Conservation (phyloP, 768 basidiomycete genomes). For the Pisolithus marmoratus region DNA sequence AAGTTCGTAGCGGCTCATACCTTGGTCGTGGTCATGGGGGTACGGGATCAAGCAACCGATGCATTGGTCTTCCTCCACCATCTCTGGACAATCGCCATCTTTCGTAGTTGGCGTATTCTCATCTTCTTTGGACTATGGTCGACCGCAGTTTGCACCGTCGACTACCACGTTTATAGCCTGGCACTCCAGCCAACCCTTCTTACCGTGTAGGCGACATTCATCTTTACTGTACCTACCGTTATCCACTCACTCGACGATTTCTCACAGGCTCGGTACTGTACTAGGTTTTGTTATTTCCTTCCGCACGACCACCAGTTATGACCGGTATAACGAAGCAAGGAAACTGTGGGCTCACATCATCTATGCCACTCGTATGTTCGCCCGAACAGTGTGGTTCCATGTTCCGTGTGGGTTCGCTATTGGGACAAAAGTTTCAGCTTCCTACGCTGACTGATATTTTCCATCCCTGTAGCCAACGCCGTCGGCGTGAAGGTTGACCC, state of each 20-base stretch:
- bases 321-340: constrained; percentile 69
- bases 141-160: constrained; percentile 47
- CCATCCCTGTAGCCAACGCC: background rate
- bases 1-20: background rate
- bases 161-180: constrained; percentile 38
- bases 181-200: constrained; percentile 48
- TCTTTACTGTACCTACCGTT: constrained; percentile 6
- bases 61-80: background rate
- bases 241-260: constrained; percentile 19
- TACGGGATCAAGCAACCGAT: background rate
- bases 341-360: constrained; percentile 63
- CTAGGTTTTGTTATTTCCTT: constrained; percentile 73
- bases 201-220: constrained; percentile 50
- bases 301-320: constrained; percentile 65
- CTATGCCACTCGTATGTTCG: constrained; percentile 46
- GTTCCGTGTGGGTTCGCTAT: constrained; percentile 41
- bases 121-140: constrained; percentile 59
- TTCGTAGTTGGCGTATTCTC: constrained; percentile 43
- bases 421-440: constrained; percentile 24
- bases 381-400: constrained; percentile 65
- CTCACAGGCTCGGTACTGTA: constrained; percentile 47
- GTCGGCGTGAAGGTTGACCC: constrained; percentile 4
- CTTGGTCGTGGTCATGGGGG: background rate
- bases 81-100: background rate
- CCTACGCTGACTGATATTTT: constrained; percentile 9